Conservation (phyloP, 768 basidiomycete species). For the Psilocybe tampanensis region DNA sequence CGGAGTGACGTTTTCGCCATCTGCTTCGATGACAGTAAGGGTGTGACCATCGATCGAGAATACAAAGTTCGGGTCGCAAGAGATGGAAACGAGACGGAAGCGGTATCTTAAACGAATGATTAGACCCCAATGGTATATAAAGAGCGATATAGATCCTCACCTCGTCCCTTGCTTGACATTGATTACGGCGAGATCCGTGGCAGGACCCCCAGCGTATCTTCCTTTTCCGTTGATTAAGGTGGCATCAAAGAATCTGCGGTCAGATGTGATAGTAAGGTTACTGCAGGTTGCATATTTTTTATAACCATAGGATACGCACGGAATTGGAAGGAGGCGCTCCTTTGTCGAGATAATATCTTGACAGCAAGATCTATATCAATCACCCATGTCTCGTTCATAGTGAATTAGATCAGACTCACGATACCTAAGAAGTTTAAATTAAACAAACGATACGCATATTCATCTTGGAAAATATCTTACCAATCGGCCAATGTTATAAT, state of each 20-base stretch:
- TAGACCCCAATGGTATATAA: background rate
- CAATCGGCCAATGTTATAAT: slow-evolving; percentile 41
- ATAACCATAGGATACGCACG: no score
- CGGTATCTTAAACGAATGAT: slow-evolving; percentile 40
- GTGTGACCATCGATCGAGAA: slow-evolving; percentile 35
- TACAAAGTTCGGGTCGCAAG: slow-evolving; percentile 35
- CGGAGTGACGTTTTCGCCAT: slow-evolving; percentile 32
- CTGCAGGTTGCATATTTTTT: no score
- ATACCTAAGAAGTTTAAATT: background rate
- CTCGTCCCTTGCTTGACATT: slow-evolving; percentile 33
- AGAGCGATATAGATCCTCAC: no score
- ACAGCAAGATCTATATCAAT: background rate
- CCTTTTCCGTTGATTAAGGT: slow-evolving; percentile 51
- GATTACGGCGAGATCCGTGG: slow-evolving; percentile 34
- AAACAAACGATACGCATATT: background rate
- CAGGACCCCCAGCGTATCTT: slow-evolving; percentile 38
- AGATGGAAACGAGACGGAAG: slow-evolving; percentile 51
- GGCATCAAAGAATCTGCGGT: slow-evolving; percentile 18
- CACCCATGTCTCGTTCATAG: no score
- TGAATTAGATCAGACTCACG: background rate
- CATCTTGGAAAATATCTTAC: slow-evolving; percentile 20
- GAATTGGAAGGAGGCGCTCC: background rate
- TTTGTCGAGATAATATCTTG: background rate
- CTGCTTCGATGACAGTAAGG: slow-evolving; percentile 41
- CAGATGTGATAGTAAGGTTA: no score